Evolutionary conservation across 1,284 basidiomycete species (phyloP).

Genomic region (Ustilago loliicola): DNA sequence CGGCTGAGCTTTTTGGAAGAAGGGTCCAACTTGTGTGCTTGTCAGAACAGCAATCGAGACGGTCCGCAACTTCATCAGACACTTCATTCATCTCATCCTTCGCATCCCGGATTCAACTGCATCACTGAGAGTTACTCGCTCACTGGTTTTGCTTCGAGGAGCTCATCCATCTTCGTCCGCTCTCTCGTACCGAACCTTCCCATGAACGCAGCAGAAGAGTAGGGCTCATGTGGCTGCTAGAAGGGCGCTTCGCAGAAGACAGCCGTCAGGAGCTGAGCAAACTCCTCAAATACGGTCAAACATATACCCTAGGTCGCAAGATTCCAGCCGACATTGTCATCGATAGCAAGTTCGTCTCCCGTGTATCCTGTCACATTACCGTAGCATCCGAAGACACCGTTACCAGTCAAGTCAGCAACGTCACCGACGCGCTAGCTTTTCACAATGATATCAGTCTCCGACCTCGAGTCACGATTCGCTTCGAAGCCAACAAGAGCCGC

Average conservation of each 20-base stretch:
- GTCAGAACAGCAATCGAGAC: not conserved
- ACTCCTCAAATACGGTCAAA: slow-evolving; percentile 54
- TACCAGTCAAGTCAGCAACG: slow-evolving; percentile 3
- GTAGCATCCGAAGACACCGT: slow-evolving; percentile 33
- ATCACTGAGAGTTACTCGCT: too few relatives aligned
- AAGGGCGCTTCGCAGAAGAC: slow-evolving; percentile 53
- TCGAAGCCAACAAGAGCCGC: slow-evolving; percentile 54
- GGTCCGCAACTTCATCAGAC: not conserved
- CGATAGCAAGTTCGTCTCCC: slow-evolving; percentile 57
- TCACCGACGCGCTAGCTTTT: slow-evolving; percentile 26
- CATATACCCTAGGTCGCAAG: slow-evolving; percentile 60
- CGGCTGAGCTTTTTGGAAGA: slow-evolving; percentile 1
- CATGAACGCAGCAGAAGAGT: not conserved
- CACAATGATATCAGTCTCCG: slow-evolving; percentile 31
- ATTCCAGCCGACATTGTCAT: slow-evolving; percentile 60
- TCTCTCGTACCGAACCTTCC: not conserved
- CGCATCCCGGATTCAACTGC: not conserved
- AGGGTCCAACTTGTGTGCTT: slow-evolving; percentile 16
- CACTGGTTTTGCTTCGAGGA: too few relatives aligned
- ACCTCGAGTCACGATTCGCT: slow-evolving; percentile 48
- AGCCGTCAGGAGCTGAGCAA: slow-evolving; percentile 47
- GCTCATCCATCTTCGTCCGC: not conserved
- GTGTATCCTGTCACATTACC: slow-evolving; percentile 43
- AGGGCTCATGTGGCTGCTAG: slow-evolving; percentile 54
- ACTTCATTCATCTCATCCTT: not conserved